These are phyloP conservation scores for Benincasa hispida DNA, from an alignment of 306 rosid genomes.

Conservation along the genomic window DNA sequence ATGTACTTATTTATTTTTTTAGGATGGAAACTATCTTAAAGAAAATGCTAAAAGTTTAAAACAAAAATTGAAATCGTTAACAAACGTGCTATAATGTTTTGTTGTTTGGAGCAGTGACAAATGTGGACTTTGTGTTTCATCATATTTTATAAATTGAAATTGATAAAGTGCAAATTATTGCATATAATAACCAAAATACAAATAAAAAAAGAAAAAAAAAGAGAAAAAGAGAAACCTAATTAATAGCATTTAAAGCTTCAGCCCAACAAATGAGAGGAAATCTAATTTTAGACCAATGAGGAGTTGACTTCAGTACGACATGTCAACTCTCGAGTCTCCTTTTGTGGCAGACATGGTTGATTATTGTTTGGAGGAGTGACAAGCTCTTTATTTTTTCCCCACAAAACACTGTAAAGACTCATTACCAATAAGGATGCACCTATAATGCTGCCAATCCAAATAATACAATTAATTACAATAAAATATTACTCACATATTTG, in stretches of 20 bases:
- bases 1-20: too few species aligned
- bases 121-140: background rate
- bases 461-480: background rate
- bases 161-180: background rate
- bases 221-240: background rate
- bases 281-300: background rate
- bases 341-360: background rate
- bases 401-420: conserved; percentile 60
- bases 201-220: background rate
- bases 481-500: too few species aligned
- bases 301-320: background rate
- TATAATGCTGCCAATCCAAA: conserved; percentile 32
- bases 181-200: background rate
- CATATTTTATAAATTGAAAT: background rate
- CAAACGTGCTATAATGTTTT: too few species aligned
- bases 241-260: background rate
- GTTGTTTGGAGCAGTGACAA: too few species aligned
- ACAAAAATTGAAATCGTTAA: too few species aligned
- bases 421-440: conserved; percentile 47
- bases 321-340: background rate
- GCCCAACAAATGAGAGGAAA: background rate
- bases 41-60: too few species aligned
- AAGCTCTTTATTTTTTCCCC: conserved; percentile 70
- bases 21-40: too few species aligned
- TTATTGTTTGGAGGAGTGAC: background rate